These are phyloP conservation scores for Apiospora saccharicola DNA, from an alignment of 2,329 filamentous ascomycete genomes.

Conservation along the genomic window DNA sequence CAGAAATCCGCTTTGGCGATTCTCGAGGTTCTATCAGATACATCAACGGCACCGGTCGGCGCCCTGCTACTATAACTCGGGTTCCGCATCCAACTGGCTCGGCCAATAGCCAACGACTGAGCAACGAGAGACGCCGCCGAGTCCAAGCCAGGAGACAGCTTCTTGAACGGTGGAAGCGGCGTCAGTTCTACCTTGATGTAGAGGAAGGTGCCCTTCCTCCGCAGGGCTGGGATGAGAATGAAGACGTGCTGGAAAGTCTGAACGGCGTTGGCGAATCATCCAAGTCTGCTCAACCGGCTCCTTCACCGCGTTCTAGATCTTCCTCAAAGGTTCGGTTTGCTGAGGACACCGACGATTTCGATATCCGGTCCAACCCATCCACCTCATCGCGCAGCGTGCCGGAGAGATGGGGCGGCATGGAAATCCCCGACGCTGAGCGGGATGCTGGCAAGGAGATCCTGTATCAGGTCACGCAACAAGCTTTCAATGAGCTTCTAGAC, in stretches of 20 bases:
- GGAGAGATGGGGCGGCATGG: slow-evolving; percentile 79
- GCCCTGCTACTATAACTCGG: slow-evolving; percentile 35
- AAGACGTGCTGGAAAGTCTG: slow-evolving; percentile 59
- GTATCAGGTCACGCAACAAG: slow-evolving; percentile 90
- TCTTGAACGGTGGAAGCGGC: slow-evolving; percentile 76
- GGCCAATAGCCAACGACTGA: slow-evolving; percentile 45
- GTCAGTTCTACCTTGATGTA: slow-evolving; percentile 84
- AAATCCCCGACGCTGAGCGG: slow-evolving; percentile 79
- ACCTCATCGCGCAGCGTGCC: slow-evolving; percentile 76
- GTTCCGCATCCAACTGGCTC: slow-evolving; percentile 45
- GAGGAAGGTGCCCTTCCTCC: slow-evolving; percentile 78
- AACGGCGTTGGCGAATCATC: slow-evolving; percentile 52
- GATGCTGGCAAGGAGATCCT: slow-evolving; percentile 89
- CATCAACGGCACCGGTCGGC: slow-evolving; percentile 50
- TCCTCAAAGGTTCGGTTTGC: slow-evolving; percentile 83
- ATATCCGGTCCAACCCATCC: slow-evolving; percentile 74
- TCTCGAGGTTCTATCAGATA: slow-evolving; percentile 40
- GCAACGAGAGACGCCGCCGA: slow-evolving; percentile 48
- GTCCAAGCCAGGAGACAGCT: slow-evolving; percentile 58
- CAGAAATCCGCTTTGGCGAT: slow-evolving; percentile 32
- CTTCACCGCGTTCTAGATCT: slow-evolving; percentile 69
- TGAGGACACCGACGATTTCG: slow-evolving; percentile 74
- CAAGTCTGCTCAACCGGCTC: slow-evolving; percentile 48
- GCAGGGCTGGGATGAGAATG: slow-evolving; percentile 66
- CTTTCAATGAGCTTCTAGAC: slow-evolving; percentile 92